These are phyloP conservation scores for Chlorophyllum brunneum DNA, from an alignment of 768 basidiomycete genomes.

Conservation along the genomic window DNA sequence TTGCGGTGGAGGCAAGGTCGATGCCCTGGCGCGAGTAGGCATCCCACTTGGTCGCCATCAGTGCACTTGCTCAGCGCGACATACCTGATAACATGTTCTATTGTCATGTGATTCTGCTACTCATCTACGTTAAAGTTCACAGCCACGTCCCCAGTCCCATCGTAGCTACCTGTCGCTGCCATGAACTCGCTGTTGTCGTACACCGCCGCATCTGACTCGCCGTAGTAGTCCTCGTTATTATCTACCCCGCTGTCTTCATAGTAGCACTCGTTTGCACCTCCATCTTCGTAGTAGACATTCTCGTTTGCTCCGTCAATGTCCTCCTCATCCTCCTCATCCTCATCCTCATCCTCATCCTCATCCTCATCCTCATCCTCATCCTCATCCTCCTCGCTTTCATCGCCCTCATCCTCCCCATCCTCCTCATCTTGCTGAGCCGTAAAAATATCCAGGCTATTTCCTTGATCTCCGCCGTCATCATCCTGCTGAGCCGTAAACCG, in stretches of 20 bases:
- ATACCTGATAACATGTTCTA: not conserved
- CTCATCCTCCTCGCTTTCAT: not conserved
- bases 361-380: not conserved
- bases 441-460: not conserved
- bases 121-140: too few species aligned
- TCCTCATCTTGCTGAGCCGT: not conserved
- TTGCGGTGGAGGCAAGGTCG: slow-evolving; percentile 61
- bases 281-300: too few species aligned
- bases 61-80: not conserved
- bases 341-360: not conserved
- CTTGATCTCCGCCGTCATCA: not conserved
- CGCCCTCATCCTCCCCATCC: not conserved
- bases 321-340: not conserved
- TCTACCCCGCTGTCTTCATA: too few species aligned
- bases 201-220: not conserved
- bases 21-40: slow-evolving; percentile 53
- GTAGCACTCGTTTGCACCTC: too few species aligned
- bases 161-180: too few species aligned
- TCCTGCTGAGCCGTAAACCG: not conserved
- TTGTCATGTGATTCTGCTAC: slow-evolving; percentile 6
- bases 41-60: slow-evolving; percentile 45
- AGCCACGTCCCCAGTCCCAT: too few species aligned
- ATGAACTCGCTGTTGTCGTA: not conserved
- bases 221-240: too few species aligned
- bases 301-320: too few species aligned